These are phyloP conservation scores for Starmerella vaccinii DNA, from an alignment of 805 yeast species.

Conservation along the genomic window DNA sequence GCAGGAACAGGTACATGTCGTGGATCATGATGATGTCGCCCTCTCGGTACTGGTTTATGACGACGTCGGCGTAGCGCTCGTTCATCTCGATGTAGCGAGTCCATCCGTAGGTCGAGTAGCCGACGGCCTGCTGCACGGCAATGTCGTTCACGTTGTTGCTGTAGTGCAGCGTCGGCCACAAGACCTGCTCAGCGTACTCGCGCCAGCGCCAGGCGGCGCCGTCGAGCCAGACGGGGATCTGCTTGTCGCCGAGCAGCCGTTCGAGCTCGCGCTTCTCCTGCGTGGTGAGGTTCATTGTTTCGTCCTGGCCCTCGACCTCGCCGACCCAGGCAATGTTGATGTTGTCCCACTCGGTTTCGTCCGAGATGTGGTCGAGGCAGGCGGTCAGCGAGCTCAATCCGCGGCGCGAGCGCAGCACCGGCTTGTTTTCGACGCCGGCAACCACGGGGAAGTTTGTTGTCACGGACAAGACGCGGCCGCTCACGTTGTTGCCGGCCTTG, in stretches of 20 bases:
- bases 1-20: slow-evolving; percentile 70
- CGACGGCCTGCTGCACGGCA: slow-evolving; percentile 35
- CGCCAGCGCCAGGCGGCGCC: slow-evolving; percentile 76
- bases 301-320: slow-evolving; percentile 43
- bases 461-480: slow-evolving; percentile 59
- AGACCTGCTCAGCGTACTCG: slow-evolving; percentile 72
- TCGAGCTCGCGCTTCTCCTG: slow-evolving; percentile 44
- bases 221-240: slow-evolving; percentile 70
- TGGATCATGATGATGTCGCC: slow-evolving; percentile 93
- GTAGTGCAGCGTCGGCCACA: slow-evolving; percentile 95
- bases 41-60: slow-evolving; percentile 60
- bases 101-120: slow-evolving; percentile 49
- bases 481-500: slow-evolving; percentile 28
- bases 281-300: slow-evolving; percentile 37
- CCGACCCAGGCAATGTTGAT: slow-evolving; percentile 94
- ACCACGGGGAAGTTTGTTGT: slow-evolving; percentile 60
- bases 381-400: slow-evolving; percentile 83
- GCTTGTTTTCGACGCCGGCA: slow-evolving; percentile 35
- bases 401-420: slow-evolving; percentile 39
- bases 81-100: slow-evolving; percentile 81
- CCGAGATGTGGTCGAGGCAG: slow-evolving; percentile 49
- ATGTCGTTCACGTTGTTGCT: slow-evolving; percentile 40
- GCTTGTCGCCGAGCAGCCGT: slow-evolving; percentile 31
- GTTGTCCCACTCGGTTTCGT: slow-evolving; percentile 65
- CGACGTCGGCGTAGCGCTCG: slow-evolving; percentile 76